phyloP scores from a whole-genome alignment of 768 basidiomycete species.

The Megacollybia marginata region DNA sequence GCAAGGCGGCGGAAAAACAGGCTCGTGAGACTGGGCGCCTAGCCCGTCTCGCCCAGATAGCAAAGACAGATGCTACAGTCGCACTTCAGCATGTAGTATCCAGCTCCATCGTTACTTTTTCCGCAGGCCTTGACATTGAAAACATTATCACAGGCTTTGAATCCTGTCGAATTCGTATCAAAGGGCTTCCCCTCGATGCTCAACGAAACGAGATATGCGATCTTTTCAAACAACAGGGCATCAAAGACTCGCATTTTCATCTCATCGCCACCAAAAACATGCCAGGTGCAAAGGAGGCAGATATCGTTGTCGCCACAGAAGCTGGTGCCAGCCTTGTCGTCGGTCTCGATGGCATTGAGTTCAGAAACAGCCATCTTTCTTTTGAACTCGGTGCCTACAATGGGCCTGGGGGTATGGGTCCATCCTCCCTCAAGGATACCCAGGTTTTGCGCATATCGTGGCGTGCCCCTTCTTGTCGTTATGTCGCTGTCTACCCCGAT shows the following conservation, averaged over 20 bases:
- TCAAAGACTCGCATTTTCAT: conserved; percentile 25
- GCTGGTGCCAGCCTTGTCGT: conserved; percentile 31
- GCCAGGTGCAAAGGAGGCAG: conserved; percentile 26
- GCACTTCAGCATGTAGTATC: conserved; percentile 36
- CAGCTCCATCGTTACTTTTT: conserved; percentile 43
- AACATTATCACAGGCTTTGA: conserved; percentile 44
- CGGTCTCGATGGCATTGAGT: conserved; percentile 42
- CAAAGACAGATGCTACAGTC: conserved; percentile 21
- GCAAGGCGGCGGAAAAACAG: neutral
- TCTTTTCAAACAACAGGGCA: conserved; percentile 36
- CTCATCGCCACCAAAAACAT: conserved; percentile 23
- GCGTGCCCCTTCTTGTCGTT: conserved; percentile 37
- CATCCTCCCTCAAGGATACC: conserved; percentile 19
- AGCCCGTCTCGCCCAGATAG: neutral
- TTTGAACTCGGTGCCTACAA: conserved; percentile 36
- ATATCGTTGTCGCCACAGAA: conserved; percentile 34
- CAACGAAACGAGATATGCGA: conserved; percentile 30
- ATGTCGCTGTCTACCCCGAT: conserved; percentile 35
- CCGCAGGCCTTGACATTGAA: conserved; percentile 40
- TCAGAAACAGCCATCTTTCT: conserved; percentile 31
- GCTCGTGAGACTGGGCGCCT: neutral
- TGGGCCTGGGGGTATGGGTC: conserved; percentile 34
- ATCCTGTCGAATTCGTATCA: conserved; percentile 37
- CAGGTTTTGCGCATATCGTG: conserved; percentile 45
- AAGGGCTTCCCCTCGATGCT: conserved; percentile 34